Evolutionary conservation across 1,284 basidiomycete genomes (phyloP).

Genomic region (Thecaphora frezii): DNA sequence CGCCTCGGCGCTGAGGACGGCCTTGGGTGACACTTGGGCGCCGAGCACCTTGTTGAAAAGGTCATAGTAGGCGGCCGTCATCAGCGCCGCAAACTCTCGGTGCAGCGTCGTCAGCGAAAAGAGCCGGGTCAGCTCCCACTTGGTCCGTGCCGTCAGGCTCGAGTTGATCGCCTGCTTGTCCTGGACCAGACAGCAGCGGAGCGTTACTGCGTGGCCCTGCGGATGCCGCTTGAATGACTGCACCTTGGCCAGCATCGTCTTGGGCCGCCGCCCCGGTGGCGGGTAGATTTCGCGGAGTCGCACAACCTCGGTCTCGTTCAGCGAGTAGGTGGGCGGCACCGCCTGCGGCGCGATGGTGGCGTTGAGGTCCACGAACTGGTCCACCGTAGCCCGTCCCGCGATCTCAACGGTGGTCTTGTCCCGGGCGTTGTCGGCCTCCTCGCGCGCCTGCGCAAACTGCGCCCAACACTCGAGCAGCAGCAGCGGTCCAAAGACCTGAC

Average conservation of each 20-base stretch:
- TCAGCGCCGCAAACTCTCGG: slow-evolving; percentile 86
- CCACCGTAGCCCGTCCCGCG: slow-evolving; percentile 34
- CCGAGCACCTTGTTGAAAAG: slow-evolving; percentile 71
- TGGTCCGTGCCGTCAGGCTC: slow-evolving; percentile 65
- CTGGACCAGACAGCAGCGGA: slow-evolving; percentile 61
- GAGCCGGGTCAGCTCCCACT: slow-evolving; percentile 78
- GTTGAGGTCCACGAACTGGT: slow-evolving; percentile 41
- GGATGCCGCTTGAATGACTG: slow-evolving; percentile 67
- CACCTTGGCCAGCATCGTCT: slow-evolving; percentile 72
- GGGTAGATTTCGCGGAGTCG: slow-evolving; percentile 77
- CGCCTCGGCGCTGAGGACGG: slow-evolving; percentile 64
- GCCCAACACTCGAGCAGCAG: slow-evolving; percentile 89
- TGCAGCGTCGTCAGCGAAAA: slow-evolving; percentile 87
- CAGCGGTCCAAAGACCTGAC: slow-evolving; percentile 79
- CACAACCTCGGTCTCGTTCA: slow-evolving; percentile 65
- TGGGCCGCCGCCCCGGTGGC: slow-evolving; percentile 67
- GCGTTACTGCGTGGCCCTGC: slow-evolving; percentile 62
- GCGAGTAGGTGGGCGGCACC: slow-evolving; percentile 18
- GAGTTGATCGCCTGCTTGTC: slow-evolving; percentile 59
- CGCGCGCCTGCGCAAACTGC: slow-evolving; percentile 73
- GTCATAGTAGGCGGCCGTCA: slow-evolving; percentile 80
- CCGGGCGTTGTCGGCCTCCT: slow-evolving; percentile 64
- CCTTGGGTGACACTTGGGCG: slow-evolving; percentile 66
- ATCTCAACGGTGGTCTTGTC: slow-evolving; percentile 17
- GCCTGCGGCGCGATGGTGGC: slow-evolving; percentile 23